These are phyloP conservation scores for Asterochloris erici DNA, from an alignment of 139 green algal species.

Conservation along the genomic window DNA sequence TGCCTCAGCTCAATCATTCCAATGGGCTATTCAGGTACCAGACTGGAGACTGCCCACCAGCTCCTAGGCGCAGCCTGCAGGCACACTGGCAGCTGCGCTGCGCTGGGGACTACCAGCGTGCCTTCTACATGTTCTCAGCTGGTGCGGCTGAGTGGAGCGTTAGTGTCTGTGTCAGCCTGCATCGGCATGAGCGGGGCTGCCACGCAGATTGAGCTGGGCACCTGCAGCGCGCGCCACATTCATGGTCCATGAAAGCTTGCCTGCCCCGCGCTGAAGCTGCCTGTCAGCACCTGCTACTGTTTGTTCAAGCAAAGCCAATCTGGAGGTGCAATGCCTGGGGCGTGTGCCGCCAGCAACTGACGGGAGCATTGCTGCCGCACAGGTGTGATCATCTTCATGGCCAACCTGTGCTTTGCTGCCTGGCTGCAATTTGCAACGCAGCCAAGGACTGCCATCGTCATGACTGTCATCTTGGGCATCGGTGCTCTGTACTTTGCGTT, in stretches of 20 bases:
- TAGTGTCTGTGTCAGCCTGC: no score
- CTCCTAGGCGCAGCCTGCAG: constrained; percentile 56
- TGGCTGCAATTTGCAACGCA: not conserved
- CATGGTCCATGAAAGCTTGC: no score
- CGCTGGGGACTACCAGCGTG: constrained; percentile 53
- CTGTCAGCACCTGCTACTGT: no score
- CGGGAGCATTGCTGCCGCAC: no score
- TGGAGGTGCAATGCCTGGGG: no score
- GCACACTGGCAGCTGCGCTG: constrained; percentile 60
- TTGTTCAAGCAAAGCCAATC: no score
- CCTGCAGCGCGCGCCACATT: no score
- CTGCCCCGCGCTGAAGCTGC: no score
- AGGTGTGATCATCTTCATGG: not conserved
- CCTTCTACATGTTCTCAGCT: constrained; percentile 58
- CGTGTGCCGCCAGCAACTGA: no score
- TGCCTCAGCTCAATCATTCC: not conserved
- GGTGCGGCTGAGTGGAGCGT: not conserved
- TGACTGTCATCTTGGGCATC: not conserved
- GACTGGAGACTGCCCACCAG: constrained; percentile 44
- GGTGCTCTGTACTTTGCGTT: not conserved
- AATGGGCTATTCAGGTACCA: constrained; percentile 12
- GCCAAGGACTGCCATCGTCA: not conserved
- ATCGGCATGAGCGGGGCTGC: no score
- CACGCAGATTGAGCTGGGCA: no score
- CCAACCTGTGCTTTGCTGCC: not conserved